Evolutionary conservation across 805 yeast species (phyloP), one percentile per base, ranked within the genome.

Genomic region (Cyberlindnera euphorbiiphila): DNA sequence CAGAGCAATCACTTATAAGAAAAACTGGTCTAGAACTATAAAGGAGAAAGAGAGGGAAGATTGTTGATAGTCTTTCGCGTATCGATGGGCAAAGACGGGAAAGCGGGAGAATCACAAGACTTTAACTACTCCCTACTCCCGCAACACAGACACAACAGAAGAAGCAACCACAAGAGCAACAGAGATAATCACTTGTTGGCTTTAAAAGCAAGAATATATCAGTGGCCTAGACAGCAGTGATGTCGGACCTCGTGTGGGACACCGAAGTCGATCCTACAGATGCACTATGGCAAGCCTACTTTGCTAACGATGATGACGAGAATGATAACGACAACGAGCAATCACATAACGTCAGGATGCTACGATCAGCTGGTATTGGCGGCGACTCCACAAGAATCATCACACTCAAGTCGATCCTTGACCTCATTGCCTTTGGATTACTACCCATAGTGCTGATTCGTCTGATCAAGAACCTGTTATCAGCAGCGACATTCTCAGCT

Each of bases 401-500:
- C 5, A n/a, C 44, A 16, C 25, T 27, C 31, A 34, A 29, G 27
- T 23, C 22, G 6, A 17, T 42, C 10, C 17, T 39, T 9, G 45
- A 45, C 26, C 19, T 39, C 10, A 23, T 49, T n/a, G 24, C 36
- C 6, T 26, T 41, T 15, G 43, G 35, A 5, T n/a, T 42, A 4
- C 19, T 47, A 9, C 46, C 54, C 14, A 18, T 49, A 3, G 21
- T 46, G 4, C 20, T 49, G 1, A 20, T 33, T 1, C 19, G 45
- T 11, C 13, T 45, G 8, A 2, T 42, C 1, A 36, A 37, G 18
- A 40, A 29, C 12, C 17, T 49, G 17, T 17, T 49, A 9, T 45
- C 49, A 1, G 38, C 37, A 2, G 45, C 50, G 1, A 32, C 50
- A 4, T 50, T 45, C 34, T 42, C 50, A 3, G 32, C 31, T 1